phyloP scores from a whole-genome alignment of 306 rosid genomes.

The Hippophae rhamnoides region DNA sequence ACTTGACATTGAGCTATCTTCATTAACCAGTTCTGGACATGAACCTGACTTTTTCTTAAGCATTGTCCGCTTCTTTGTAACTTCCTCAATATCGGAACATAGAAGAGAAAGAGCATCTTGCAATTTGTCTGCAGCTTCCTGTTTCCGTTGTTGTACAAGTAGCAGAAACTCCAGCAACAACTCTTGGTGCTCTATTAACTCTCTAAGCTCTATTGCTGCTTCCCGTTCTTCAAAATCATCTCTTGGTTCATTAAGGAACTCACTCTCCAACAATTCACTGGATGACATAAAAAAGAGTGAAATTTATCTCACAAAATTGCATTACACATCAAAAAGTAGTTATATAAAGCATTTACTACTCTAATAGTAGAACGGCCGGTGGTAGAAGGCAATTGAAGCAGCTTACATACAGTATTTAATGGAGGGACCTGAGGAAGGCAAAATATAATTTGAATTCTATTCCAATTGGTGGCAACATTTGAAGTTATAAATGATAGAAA shows the following conservation, averaged over 20 bases:
- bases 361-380: no score
- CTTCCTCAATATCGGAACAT: slow-evolving; percentile 79
- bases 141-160: slow-evolving; percentile 71
- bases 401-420: no score
- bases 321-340: neutral
- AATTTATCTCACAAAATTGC: slow-evolving; percentile 4
- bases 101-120: slow-evolving; percentile 74
- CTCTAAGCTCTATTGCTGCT: slow-evolving; percentile 74
- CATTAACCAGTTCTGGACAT: slow-evolving; percentile 33
- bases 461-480: no score
- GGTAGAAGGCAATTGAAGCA: no score
- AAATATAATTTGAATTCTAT: no score
- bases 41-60: slow-evolving; percentile 43
- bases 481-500: no score
- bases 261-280: slow-evolving; percentile 84
- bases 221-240: slow-evolving; percentile 79
- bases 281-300: slow-evolving; percentile 21
- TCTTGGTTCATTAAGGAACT: slow-evolving; percentile 72
- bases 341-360: no score
- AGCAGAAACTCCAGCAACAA: slow-evolving; percentile 75
- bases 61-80: slow-evolving; percentile 49
- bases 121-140: slow-evolving; percentile 67
- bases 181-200: slow-evolving; percentile 76
- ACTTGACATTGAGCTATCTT: slow-evolving; percentile 43
- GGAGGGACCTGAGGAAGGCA: no score